Base-by-base conservation (phyloP, 495 filamentous ascomycete species). In the Amphirosellinia nigrospora region DNA sequence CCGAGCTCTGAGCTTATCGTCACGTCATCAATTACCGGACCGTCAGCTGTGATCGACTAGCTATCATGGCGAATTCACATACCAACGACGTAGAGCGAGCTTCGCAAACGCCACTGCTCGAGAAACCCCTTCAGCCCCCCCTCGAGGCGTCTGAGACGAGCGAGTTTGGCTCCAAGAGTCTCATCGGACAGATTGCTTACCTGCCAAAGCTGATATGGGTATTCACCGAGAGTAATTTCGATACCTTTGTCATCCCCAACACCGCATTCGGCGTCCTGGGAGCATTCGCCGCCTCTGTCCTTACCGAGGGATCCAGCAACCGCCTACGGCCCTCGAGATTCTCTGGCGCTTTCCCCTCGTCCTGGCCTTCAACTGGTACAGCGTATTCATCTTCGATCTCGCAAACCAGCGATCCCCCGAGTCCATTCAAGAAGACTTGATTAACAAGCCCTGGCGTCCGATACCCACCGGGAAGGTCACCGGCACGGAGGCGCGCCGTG, bases 361-460 rank as follows among this genome's bases (percentile, higher is more conserved):
- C 26, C n/a, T 78, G 3, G 21, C 71, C 10, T 81, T 74, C 59
- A 72, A 66, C 65, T 79, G 78, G 78, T 59, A 58, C 15, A 79
- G 82, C 69, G 66, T 86, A 26, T 71, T 87, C 28, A 64, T 80
- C 53, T 83, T 84, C 73, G 75, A 78, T 65, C 71, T 88, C 30
- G 76, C 79, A 39, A 89, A 89, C 74, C 86, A 89, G 70, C 80
- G 85, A 9, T 77, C 72, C 15, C 78, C 79, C 0, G 68, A 77
- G 23, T 85, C 86, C 4, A 71, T 86, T n/a, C 55, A 72, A 0
- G 87, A 89, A 73, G 87, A 89, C 68, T 15, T 45, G 0, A 70
- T 86, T 71, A 91, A 91, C 78, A 91, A 90, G 74, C 84, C 85
- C 3, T 89, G 87, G 86, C 81, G 88, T 1, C 84, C 86, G 0